phyloP scores from a whole-genome alignment of 306 rosid species.

The Glycine latifolia region DNA sequence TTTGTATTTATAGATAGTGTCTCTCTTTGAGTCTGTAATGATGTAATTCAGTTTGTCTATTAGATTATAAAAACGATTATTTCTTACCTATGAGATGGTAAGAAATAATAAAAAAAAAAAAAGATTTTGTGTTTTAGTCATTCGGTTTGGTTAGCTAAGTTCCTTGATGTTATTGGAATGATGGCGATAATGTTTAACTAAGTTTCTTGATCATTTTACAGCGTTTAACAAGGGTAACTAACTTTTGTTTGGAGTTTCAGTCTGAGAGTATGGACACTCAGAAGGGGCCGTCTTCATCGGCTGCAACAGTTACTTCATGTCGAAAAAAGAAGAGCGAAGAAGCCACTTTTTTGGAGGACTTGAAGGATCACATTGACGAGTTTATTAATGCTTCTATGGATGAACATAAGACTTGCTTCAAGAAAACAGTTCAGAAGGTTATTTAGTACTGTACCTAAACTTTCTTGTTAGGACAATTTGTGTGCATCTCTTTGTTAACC shows the following conservation, averaged over 20 bases:
- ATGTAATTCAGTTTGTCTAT: no score
- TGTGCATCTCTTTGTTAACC: neutral
- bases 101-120: no score
- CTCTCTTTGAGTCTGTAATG: neutral
- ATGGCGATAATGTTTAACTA: neutral
- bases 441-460: neutral
- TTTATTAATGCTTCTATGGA: constrained; percentile 85
- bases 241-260: constrained; percentile 29
- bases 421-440: constrained; percentile 80
- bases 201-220: neutral
- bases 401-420: constrained; percentile 83
- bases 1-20: no score
- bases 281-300: constrained; percentile 50
- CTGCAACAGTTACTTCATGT: constrained; percentile 57
- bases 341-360: constrained; percentile 75
- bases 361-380: constrained; percentile 88
- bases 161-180: neutral
- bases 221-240: neutral
- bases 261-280: constrained; percentile 61
- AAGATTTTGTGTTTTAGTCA: neutral
- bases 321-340: constrained; percentile 80
- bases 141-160: neutral
- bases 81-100: no score
- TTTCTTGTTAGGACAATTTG: neutral
- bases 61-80: no score